Evolutionary conservation across 306 rosid species (phyloP).

Genomic region (Quercus mongolica): DNA sequence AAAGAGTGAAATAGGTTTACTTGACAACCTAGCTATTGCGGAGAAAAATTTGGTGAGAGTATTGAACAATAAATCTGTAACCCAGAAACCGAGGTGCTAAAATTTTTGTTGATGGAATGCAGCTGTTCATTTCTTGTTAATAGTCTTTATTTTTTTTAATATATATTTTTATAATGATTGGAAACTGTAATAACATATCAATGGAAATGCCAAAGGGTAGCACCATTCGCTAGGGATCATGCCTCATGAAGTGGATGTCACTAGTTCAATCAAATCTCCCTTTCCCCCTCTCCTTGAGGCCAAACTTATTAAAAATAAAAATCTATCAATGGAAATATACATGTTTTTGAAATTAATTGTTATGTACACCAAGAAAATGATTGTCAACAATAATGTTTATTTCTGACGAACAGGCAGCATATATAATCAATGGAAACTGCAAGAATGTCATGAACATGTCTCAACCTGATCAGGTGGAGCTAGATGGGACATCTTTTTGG

Average conservation of each 20-base stretch:
- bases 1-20: too few species aligned
- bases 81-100: not conserved
- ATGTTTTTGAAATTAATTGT: not conserved
- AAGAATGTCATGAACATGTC: conserved; percentile 99
- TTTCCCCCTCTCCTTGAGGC: too few species aligned
- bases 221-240: too few species aligned
- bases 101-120: not conserved
- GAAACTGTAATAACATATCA: not conserved
- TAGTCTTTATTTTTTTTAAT: not conserved
- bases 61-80: not conserved
- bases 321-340: not conserved
- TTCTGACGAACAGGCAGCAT: conserved; percentile 66
- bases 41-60: too few species aligned
- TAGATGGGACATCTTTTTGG: too few species aligned
- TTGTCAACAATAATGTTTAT: conserved; percentile 3
- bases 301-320: too few species aligned
- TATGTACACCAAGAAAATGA: not conserved
- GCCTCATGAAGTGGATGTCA: too few species aligned
- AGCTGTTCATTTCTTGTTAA: not conserved
- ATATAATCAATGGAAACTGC: conserved; percentile 79
- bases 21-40: too few species aligned
- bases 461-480: conserved; percentile 73
- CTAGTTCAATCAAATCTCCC: too few species aligned
- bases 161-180: not conserved
- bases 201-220: not conserved